phyloP scores from a whole-genome alignment of 768 basidiomycete genomes.

The Auricularia sp. region DNA sequence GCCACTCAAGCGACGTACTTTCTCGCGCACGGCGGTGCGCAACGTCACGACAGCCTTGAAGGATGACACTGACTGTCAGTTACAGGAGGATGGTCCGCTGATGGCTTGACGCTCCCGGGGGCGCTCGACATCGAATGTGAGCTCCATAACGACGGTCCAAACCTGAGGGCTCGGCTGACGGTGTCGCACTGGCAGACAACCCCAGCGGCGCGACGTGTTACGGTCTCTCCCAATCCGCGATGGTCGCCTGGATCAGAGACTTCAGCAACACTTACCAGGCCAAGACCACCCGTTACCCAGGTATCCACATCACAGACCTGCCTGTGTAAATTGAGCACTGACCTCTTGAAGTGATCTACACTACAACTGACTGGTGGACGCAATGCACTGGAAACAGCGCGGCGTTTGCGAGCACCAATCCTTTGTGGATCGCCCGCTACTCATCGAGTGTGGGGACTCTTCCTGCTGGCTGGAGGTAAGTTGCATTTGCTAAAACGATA shows the following conservation, averaged over 20 bases:
- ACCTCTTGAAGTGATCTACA: constrained; percentile 40
- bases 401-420: constrained; percentile 39
- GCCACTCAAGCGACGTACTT: constrained; percentile 52
- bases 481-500: not conserved
- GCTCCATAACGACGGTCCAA: constrained; percentile 7
- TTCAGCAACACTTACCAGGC: constrained; percentile 52
- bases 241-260: constrained; percentile 55
- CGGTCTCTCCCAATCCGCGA: constrained; percentile 37
- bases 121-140: constrained; percentile 54
- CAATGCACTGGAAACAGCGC: constrained; percentile 52
- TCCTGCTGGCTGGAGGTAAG: constrained; percentile 47
- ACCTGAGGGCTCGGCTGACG: not conserved
- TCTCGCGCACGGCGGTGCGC: constrained; percentile 40
- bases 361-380: constrained; percentile 59
- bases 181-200: not conserved
- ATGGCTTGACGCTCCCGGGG: constrained; percentile 53
- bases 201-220: constrained; percentile 40
- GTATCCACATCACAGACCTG: not conserved
- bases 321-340: not conserved
- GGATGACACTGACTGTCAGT: constrained; percentile 14
- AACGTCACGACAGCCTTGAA: not conserved
- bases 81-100: constrained; percentile 34
- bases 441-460: constrained; percentile 40
- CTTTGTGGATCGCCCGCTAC: constrained; percentile 52
- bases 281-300: constrained; percentile 34